Base-by-base conservation (phyloP, 352 stramenopile species). In the Globisporangium abappressorium region DNA sequence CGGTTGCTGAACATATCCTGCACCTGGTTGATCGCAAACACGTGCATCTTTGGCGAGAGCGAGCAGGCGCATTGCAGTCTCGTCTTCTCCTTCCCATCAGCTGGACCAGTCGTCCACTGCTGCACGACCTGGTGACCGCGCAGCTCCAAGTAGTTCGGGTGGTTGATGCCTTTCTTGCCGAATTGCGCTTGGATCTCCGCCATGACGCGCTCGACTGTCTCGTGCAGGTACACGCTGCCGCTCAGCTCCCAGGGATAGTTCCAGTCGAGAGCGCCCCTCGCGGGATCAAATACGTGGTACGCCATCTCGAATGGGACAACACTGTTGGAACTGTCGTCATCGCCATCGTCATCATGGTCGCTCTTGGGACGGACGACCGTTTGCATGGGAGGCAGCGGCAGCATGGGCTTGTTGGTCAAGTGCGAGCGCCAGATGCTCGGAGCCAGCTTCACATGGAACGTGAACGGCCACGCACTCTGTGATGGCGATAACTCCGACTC, bases 211-310 rank as follows among this genome's bases (percentile, higher is more conserved):
- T 65, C 18, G 26, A 82, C 75, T 24, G 80, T 78, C 9, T 46
- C 41, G 34, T 65, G 69, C 22, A 70, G 70, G 69, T 97, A 97
- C 18, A 97, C 67, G 3, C 82, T 90, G n/a, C 85, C 87, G 57
- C 86, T 95, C 26, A 97, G 74, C 73, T 97, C 90, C 74, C 88
- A 97, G 7, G 87, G 85, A 65, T 97, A 97, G 49, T 86, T 80
- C 85, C 85, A 97, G 57, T 97, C 90, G 34, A 79, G 71, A 4
- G 18, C 33, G 6, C 81, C 83, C n/a, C 72, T 60, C 53, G 78
- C 70, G 26, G 82, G 77, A 26, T 84, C 68, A 73, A 90, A 89
- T 61, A 70, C 71, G 38, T 80, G 68, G 68, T 76, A 79, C 33
- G 57, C 47, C 28, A 68, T 59, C 51, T 71, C 34, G 3, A 51